Conservation (phyloP, 257 asterid species). For the Rhazya stricta region DNA sequence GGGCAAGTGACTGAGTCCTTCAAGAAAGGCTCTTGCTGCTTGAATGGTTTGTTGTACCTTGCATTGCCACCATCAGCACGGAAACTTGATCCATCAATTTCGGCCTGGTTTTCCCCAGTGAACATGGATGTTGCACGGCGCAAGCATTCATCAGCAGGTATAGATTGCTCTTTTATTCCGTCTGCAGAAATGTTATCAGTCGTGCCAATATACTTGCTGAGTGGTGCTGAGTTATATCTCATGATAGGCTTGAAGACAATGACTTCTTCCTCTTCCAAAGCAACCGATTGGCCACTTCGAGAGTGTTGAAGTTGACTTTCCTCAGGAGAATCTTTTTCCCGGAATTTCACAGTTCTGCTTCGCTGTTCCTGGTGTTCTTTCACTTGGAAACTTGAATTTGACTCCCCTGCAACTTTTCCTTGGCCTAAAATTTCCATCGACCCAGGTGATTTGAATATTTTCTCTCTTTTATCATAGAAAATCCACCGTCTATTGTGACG, state of each 20-base stretch:
- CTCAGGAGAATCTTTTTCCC: constrained; percentile 14
- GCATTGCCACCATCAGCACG: constrained; percentile 16
- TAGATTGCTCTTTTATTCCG: constrained; percentile 11
- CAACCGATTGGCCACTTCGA: constrained; percentile 7
- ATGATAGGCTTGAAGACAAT: constrained; percentile 84
- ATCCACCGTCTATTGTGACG: constrained; percentile 26
- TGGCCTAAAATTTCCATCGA: constrained; percentile 8
- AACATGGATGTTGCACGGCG: constrained; percentile 62
- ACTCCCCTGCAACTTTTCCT: constrained; percentile 23
- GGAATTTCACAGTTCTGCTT: neutral
- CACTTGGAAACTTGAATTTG: constrained; percentile 15
- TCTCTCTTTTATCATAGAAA: constrained; percentile 20
- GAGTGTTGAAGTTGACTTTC: constrained; percentile 11
- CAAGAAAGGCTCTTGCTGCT: constrained; percentile 32
- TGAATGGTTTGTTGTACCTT: constrained; percentile 23
- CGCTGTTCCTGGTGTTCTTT: constrained; percentile 15
- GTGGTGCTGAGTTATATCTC: constrained; percentile 71
- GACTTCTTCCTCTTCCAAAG: constrained; percentile 57
- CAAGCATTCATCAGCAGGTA: constrained; percentile 48
- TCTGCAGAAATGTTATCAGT: constrained; percentile 26
- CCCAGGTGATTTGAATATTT: constrained; percentile 18
- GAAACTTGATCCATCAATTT: constrained; percentile 35
- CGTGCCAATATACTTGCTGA: constrained; percentile 29
- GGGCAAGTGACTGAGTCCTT: constrained; percentile 41
- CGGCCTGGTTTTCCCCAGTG: constrained; percentile 32